Evolutionary conservation across 225 moss, liverwort and hornwort genomes (phyloP).

Genomic region (Physcomitrium patens): DNA sequence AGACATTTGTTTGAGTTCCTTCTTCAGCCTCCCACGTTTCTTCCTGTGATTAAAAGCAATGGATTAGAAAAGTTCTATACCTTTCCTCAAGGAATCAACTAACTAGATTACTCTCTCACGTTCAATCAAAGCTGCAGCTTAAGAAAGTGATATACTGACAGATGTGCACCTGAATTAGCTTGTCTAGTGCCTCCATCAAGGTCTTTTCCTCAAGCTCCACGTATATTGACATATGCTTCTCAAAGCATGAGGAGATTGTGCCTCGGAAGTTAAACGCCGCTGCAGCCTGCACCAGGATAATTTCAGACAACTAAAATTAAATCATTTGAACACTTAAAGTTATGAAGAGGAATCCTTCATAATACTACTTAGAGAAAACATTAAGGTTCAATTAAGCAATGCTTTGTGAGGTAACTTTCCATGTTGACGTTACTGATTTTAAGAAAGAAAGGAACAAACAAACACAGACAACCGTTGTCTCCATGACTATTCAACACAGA

Average conservation of each 20-base stretch:
- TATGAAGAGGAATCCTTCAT: neutral
- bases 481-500: neutral
- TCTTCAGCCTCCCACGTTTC: slow-evolving; percentile 89
- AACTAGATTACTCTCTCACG: neutral
- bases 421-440: neutral
- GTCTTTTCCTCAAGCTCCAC: slow-evolving; percentile 89
- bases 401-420: neutral
- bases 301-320: slow-evolving; percentile 4
- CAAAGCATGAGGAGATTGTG: slow-evolving; percentile 88
- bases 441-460: neutral
- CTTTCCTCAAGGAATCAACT: neutral
- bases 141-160: neutral
- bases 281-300: slow-evolving; percentile 59
- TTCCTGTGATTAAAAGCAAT: slow-evolving; percentile 49
- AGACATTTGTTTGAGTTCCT: slow-evolving; percentile 74
- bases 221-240: slow-evolving; percentile 74
- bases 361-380: neutral
- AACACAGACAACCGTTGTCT: neutral
- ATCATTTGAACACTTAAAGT: neutral
- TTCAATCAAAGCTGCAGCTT: neutral
- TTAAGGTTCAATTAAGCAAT: neutral
- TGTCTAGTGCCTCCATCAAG: slow-evolving; percentile 77
- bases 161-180: slow-evolving; percentile 59
- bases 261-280: slow-evolving; percentile 84
- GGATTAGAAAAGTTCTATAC: neutral